Evolutionary conservation across 1,284 basidiomycete genomes (phyloP), one percentile per base, ranked within the genome.

Genomic region (Marasmius sp.): DNA sequence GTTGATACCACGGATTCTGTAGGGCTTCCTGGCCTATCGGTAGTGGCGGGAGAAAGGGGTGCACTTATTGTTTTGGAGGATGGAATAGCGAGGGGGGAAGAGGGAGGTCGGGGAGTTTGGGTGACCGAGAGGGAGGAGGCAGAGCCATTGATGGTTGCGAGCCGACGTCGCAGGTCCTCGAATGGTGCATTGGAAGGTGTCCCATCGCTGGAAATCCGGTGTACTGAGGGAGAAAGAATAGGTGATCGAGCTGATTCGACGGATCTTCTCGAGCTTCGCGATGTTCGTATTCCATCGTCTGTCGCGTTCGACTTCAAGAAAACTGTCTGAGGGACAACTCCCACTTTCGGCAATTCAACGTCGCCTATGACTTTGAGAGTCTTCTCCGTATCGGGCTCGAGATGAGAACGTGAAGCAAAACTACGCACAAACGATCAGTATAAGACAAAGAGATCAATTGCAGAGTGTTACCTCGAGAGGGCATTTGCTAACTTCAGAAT

Each of bases 321-420:
- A 22, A 99, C 92, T 0, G 96, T 99, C 65, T 95, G 94, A 6
- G 95, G 95, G 0, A 95, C 93, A n/a, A 98, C 91, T 3, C 91
- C 89, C 48, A 96, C 84, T 71, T 93, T 92, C 72, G 92, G 88
- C 47, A 93, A 78, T 66, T 92, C 90, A 38, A 93, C 81, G 43
- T 87, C 84, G 10, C 82, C 82, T 10, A 81, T 86, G 9, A 86
- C 83, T 69, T 90, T 89, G 4, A 92, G 82, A 60, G 81, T 82
- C 66, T 83, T 82, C 34, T 88, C 88, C 0, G 83, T 75, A 66
- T 90, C 88, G 37, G 79, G 80, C 65, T 92, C 89, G 33, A 80
- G 74, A 60, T 78, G 85, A 53, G 85, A 68, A 47, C 89, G 84
- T 18, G 85, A 85, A 6, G 85, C 78, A 68, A 89, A 91, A 66